Percentiles rank a stretch among this genome's conserved stretches.
These are phyloP conservation scores for Rosa hybrid DNA, from an alignment of 331 rosid species.

Conservation along the genomic window DNA sequence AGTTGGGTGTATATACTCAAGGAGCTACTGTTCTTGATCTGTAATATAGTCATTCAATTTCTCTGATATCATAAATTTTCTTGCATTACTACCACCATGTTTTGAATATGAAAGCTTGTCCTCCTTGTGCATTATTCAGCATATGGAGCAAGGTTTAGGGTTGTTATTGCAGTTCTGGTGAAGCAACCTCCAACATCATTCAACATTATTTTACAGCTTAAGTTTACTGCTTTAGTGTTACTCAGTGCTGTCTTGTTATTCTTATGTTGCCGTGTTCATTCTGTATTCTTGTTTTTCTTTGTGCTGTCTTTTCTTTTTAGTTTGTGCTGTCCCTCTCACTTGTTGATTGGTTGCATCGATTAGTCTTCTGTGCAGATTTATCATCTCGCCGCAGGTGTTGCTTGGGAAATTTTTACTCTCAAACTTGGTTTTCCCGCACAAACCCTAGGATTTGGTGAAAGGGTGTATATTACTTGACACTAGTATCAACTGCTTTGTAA, in stretches of 20 bases:
- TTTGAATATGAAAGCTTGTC: too few species aligned
- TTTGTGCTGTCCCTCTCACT: not conserved
- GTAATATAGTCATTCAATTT: too few species aligned
- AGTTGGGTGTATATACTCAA: not conserved
- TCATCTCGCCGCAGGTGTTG: not conserved
- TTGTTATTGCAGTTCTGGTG: not conserved
- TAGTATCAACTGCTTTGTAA: not conserved
- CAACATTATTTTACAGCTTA: not conserved
- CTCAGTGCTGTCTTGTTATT: not conserved
- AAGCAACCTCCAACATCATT: not conserved
- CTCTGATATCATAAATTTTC: too few species aligned
- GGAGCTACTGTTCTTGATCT: too few species aligned
- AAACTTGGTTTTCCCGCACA: not conserved
- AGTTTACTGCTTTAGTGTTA: not conserved
- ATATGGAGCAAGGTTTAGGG: not conserved
- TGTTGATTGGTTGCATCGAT: not conserved
- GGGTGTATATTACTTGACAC: not conserved
- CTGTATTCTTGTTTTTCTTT: not conserved
- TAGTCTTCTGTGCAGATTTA: slow-evolving; percentile 2
- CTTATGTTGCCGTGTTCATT: not conserved
- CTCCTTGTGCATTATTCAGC: too few species aligned
- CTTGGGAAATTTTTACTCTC: not conserved
- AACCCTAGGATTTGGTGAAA: not conserved
- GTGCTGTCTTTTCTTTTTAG: slow-evolving; percentile 1
- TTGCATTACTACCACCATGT: too few species aligned